A percentile compares a stretch with the other conserved stretches of the same genome.
Evolutionary conservation across 208 protist species (phyloP).

Genomic region (Leptomonas seymouri): DNA sequence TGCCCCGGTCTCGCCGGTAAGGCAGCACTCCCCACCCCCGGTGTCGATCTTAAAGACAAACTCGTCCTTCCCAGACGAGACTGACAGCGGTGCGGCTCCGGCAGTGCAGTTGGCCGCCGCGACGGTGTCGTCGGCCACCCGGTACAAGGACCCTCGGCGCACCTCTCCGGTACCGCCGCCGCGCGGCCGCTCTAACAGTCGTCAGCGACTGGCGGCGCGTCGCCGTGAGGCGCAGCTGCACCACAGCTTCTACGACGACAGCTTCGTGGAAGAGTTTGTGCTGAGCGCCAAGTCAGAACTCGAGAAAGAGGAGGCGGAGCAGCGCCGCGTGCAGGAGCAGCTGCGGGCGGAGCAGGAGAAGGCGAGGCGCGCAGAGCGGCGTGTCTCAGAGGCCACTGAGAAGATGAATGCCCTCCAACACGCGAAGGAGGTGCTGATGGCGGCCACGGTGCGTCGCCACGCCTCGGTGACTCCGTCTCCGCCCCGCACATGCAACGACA

Average conservation of each 20-base stretch:
- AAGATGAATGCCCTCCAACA: conserved; percentile 71
- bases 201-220: conserved; percentile 74
- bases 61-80: conserved; percentile 40
- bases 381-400: conserved; percentile 43
- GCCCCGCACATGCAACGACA: conserved; percentile 14
- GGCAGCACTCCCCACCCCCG: conserved; percentile 46
- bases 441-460: conserved; percentile 49
- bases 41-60: conserved; percentile 55
- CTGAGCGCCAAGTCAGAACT: conserved; percentile 44
- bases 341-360: conserved; percentile 35
- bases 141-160: conserved; percentile 11
- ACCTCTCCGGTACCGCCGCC: conserved; percentile 37
- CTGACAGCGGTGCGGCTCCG: conserved; percentile 18
- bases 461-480: conserved; percentile 54
- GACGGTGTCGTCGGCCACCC: background rate
- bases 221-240: conserved; percentile 79
- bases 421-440: conserved; percentile 75
- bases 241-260: conserved; percentile 91
- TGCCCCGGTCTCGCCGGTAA: conserved; percentile 44
- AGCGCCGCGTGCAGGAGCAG: conserved; percentile 26
- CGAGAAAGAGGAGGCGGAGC: conserved; percentile 44
- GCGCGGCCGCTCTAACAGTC: conserved; percentile 73
- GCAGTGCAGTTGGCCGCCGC: conserved; percentile 13
- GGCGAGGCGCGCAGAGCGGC: conserved; percentile 42
- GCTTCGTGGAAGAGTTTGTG: conserved; percentile 89